These are phyloP conservation scores for Fusarium sacchari DNA, from an alignment of 2,329 filamentous ascomycete genomes.

Conservation along the genomic window DNA sequence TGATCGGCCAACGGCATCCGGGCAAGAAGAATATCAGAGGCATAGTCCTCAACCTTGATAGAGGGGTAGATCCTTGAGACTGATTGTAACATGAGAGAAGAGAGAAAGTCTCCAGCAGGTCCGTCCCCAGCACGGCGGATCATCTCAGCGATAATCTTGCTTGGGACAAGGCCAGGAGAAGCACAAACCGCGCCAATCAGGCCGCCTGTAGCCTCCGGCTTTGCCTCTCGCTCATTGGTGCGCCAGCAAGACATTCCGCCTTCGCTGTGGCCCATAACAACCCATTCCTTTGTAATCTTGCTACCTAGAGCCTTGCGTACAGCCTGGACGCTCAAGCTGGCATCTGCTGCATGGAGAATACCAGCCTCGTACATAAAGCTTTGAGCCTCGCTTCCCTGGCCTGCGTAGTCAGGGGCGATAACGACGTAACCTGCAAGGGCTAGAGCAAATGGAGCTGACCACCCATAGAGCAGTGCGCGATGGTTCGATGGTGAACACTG, in stretches of 20 bases:
- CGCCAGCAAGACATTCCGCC: slow-evolving; percentile 41
- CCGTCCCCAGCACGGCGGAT: background rate
- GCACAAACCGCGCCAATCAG: background rate
- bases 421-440: slow-evolving; percentile 18
- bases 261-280: slow-evolving; percentile 37
- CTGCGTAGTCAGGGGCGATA: slow-evolving; percentile 11
- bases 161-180: slow-evolving; percentile 1
- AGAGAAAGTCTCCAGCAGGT: background rate
- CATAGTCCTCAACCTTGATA: slow-evolving; percentile 1
- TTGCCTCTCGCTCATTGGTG: slow-evolving; percentile 38
- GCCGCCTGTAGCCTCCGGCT: background rate
- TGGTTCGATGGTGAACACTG: slow-evolving; percentile 40
- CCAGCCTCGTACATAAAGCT: slow-evolving; percentile 38
- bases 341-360: slow-evolving; percentile 32
- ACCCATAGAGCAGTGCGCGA: slow-evolving; percentile 37
- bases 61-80: background rate
- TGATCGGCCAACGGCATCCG: background rate
- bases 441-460: slow-evolving; percentile 28
- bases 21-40: background rate
- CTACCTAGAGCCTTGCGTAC: slow-evolving; percentile 21
- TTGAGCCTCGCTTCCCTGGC: slow-evolving; percentile 22
- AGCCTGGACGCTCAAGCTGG: slow-evolving; percentile 21
- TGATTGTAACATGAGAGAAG: background rate
- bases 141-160: background rate
- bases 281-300: slow-evolving; percentile 34